A percentile compares a stretch with the other conserved stretches of the same genome.
phyloP scores from a whole-genome alignment of 2,329 filamentous ascomycete species.

The Myriosclerotinia curreyana region DNA sequence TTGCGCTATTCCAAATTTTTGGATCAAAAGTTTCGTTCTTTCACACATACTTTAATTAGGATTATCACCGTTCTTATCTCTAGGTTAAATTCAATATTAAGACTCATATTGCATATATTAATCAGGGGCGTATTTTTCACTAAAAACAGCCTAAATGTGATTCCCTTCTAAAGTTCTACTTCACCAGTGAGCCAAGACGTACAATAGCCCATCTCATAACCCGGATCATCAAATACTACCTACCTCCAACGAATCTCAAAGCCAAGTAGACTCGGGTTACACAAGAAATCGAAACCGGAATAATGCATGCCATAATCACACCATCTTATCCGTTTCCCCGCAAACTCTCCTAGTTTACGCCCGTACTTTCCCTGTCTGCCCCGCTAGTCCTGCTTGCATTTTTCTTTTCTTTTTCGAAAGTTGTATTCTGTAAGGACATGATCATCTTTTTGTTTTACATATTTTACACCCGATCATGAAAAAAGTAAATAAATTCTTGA shows the following conservation, averaged over 20 bases:
- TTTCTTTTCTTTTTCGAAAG: too few relatives aligned
- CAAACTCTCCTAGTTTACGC: constrained; percentile 4
- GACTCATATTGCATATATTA: neutral
- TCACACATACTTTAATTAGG: constrained; percentile 13
- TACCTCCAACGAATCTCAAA: neutral
- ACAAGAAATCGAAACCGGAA: neutral
- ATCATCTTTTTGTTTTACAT: too few relatives aligned
- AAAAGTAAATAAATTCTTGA: too few relatives aligned
- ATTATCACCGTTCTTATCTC: constrained; percentile 11
- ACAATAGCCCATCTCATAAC: neutral
- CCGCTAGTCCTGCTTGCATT: too few relatives aligned
- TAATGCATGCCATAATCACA: constrained; percentile 4
- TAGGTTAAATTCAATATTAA: neutral
- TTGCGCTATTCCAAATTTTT: neutral
- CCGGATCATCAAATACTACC: neutral
- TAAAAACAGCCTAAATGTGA: neutral
- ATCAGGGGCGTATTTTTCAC: neutral
- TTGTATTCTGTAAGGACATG: too few relatives aligned
- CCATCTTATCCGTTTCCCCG: neutral
- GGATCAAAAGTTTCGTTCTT: neutral
- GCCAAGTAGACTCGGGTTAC: neutral
- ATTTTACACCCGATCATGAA: neutral
- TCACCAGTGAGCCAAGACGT: neutral
- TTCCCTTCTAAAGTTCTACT: neutral
- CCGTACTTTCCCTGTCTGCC: neutral